phyloP scores from a whole-genome alignment of 2,329 filamentous ascomycete genomes.

The Aspergillus fumigatus region DNA sequence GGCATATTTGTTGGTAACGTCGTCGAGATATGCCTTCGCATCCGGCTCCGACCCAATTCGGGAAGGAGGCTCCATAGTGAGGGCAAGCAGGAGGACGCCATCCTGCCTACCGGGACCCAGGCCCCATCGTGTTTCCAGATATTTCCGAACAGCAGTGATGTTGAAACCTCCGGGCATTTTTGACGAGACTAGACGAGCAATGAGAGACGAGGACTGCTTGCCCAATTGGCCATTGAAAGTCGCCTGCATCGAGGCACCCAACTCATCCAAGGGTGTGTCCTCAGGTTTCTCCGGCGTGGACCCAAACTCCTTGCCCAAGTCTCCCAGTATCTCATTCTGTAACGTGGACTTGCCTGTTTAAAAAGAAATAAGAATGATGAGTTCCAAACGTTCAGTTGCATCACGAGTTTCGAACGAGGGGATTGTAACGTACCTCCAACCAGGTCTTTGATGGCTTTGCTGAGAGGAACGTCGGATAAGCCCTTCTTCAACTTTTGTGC shows the following conservation, averaged over 20 bases:
- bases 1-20: constrained; percentile 85
- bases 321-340: constrained; percentile 97
- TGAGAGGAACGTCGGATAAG: constrained; percentile 79
- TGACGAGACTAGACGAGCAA: constrained; percentile 91
- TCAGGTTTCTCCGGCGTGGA: constrained; percentile 98
- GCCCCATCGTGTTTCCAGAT: constrained; percentile 91
- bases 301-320: constrained; percentile 96
- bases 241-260: constrained; percentile 90
- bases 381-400: constrained; percentile 6
- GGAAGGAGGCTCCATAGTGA: constrained; percentile 87
- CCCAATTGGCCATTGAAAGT: constrained; percentile 99
- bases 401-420: neutral
- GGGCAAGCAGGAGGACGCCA: constrained; percentile 76
- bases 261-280: constrained; percentile 92
- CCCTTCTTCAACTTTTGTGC: constrained; percentile 98
- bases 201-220: constrained; percentile 89
- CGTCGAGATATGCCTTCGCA: constrained; percentile 88
- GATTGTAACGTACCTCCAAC: constrained; percentile 71
- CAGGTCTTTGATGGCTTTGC: constrained; percentile 97
- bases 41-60: constrained; percentile 87
- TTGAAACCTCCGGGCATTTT: constrained; percentile 99
- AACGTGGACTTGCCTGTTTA: constrained; percentile 86
- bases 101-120: constrained; percentile 83
- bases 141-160: constrained; percentile 91
- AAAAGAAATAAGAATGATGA: neutral